These are phyloP conservation scores for Cutaneotrichosporon sp. DNA, from an alignment of 1,284 basidiomycete species.

Conservation along the genomic window DNA sequence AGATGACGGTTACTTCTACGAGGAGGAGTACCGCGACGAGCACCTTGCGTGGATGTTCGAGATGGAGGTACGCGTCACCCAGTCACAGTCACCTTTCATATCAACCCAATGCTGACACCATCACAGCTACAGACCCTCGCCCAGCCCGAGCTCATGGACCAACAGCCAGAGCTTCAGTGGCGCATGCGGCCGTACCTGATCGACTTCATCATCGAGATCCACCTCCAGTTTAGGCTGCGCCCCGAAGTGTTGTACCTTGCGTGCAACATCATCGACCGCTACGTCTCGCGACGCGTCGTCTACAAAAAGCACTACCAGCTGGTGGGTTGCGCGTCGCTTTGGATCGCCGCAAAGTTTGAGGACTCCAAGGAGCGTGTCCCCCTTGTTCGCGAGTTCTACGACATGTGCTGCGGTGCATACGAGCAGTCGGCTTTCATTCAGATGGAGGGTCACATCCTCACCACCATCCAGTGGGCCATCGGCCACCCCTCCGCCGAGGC, in stretches of 20 bases:
- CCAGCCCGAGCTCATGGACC: conserved; percentile 91
- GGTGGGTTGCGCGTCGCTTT: conserved; percentile 94
- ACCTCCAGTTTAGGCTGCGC: conserved; percentile 92
- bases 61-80: conserved; percentile 80
- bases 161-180: conserved; percentile 96
- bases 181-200: conserved; percentile 99
- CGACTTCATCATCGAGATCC: conserved; percentile 98
- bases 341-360: conserved; percentile 99
- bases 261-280: conserved; percentile 98
- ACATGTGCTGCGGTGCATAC: conserved; percentile 92
- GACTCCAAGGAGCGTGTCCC: conserved; percentile 98
- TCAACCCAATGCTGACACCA: conserved; percentile 11
- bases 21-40: conserved; percentile 94
- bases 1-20: conserved; percentile 58
- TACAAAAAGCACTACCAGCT: conserved; percentile 99
- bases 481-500: conserved; percentile 98
- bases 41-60: conserved; percentile 90
- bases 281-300: conserved; percentile 96
- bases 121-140: conserved; percentile 77
- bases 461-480: conserved; percentile 92
- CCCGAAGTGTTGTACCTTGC: conserved; percentile 98
- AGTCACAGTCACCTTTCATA: background rate
- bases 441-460: conserved; percentile 93
- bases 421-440: conserved; percentile 95
- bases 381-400: conserved; percentile 85